A percentile compares a stretch with the other conserved stretches of the same genome.
Conservation (phyloP, 495 filamentous ascomycete species). For the Xylaria castorea region DNA sequence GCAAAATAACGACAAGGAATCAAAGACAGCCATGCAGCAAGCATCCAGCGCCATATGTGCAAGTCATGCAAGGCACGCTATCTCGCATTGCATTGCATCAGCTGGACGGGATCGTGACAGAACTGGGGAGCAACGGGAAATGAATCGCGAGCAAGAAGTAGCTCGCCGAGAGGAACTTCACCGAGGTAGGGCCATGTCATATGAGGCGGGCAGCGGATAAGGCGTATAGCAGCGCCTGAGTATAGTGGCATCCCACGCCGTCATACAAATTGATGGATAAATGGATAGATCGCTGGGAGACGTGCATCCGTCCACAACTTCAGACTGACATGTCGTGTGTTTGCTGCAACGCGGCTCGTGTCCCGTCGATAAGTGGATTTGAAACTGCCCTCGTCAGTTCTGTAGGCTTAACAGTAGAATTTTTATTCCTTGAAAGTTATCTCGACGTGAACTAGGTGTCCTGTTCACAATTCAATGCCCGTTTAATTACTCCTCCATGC, state of each 20-base stretch:
- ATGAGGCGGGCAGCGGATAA: not conserved
- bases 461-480: not conserved
- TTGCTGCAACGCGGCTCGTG: not conserved
- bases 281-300: constrained; percentile 11
- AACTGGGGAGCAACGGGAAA: not conserved
- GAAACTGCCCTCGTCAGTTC: not conserved
- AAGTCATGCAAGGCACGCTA: not conserved
- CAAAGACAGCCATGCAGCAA: not conserved
- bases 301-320: not conserved
- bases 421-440: not conserved
- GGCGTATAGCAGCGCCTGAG: not conserved
- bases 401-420: not conserved
- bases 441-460: not conserved
- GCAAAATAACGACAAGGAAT: not conserved
- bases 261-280: not conserved
- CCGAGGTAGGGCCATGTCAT: not conserved
- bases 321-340: not conserved
- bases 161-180: not conserved
- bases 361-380: not conserved
- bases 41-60: not conserved
- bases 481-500: not conserved
- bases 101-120: not conserved
- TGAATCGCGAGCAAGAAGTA: not conserved
- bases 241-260: constrained; percentile 3
- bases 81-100: constrained; percentile 8